A percentile compares a stretch with the other conserved stretches of the same genome.
phyloP scores from a whole-genome alignment of 2,329 filamentous ascomycete species.

The Colletotrichum eremochloae region DNA sequence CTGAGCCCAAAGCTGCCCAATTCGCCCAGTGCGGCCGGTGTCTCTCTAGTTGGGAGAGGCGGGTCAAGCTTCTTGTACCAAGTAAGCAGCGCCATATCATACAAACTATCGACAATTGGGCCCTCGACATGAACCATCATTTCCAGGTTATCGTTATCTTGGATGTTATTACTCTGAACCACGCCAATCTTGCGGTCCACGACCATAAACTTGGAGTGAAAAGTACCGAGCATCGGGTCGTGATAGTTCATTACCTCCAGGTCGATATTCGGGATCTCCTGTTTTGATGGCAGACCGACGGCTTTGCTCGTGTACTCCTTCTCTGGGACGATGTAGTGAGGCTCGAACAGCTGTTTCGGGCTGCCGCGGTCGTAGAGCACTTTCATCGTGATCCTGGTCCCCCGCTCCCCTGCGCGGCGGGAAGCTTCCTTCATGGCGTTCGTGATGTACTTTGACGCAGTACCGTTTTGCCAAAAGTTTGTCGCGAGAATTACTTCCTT shows the following conservation, averaged over 20 bases:
- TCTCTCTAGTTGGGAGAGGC: conserved; percentile 67
- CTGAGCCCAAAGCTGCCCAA: neutral
- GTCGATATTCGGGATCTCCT: conserved; percentile 79
- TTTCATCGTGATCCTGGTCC: conserved; percentile 74
- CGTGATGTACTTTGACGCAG: conserved; percentile 76
- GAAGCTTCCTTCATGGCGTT: conserved; percentile 79
- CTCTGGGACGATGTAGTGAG: conserved; percentile 71
- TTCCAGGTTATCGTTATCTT: conserved; percentile 84
- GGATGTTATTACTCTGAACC: conserved; percentile 83
- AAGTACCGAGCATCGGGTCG: conserved; percentile 77
- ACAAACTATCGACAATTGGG: conserved; percentile 80
- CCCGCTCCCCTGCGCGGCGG: conserved; percentile 69
- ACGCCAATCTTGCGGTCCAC: conserved; percentile 79
- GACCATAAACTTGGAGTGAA: conserved; percentile 83
- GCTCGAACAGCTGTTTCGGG: conserved; percentile 73
- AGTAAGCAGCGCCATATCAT: conserved; percentile 79
- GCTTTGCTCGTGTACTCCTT: conserved; percentile 69
- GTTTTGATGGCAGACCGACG: conserved; percentile 71
- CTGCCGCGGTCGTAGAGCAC: conserved; percentile 81
- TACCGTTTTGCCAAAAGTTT: conserved; percentile 80
- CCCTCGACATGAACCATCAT: conserved; percentile 85
- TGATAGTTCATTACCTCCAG: conserved; percentile 82
- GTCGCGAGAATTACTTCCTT: conserved; percentile 81
- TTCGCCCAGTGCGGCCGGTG: conserved; percentile 56
- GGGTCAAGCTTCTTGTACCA: conserved; percentile 76